These are phyloP conservation scores for Nicotiana sylvestris DNA, from an alignment of 257 asterid species.

Conservation along the genomic window DNA sequence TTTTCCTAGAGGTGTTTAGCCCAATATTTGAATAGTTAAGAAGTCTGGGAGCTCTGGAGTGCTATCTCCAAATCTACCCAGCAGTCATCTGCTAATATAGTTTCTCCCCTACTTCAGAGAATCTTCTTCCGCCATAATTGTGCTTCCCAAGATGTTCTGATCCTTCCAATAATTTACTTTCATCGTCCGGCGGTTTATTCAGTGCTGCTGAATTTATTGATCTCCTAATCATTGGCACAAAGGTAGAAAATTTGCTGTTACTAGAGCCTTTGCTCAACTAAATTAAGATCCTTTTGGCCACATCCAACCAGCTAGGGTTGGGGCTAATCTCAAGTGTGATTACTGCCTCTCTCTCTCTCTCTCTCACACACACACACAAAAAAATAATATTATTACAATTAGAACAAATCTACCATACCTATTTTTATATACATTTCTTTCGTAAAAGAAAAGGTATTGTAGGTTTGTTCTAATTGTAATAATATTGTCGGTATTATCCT, in stretches of 20 bases:
- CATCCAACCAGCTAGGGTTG: background rate
- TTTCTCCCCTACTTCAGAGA: background rate
- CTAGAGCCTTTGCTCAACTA: background rate
- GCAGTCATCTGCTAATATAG: background rate
- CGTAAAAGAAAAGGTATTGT: background rate
- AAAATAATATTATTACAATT: background rate
- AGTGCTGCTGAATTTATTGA: background rate
- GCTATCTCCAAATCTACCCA: background rate
- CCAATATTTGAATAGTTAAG: background rate
- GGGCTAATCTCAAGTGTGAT: background rate
- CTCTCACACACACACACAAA: background rate
- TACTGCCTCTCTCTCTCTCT: background rate
- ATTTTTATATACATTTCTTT: background rate
- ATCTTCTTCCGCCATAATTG: background rate
- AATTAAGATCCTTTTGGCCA: background rate
- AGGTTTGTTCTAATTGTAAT: background rate
- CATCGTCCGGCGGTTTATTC: background rate
- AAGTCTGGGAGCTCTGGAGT: background rate
- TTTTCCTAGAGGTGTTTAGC: background rate
- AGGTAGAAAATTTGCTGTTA: background rate
- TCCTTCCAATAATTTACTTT: background rate
- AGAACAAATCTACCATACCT: background rate
- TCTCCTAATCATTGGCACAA: background rate
- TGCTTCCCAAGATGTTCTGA: background rate
- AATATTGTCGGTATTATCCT: background rate